Evolutionary conservation across 2,329 filamentous ascomycete species (phyloP).

Genomic region (Ceratocystis huliohia): DNA sequence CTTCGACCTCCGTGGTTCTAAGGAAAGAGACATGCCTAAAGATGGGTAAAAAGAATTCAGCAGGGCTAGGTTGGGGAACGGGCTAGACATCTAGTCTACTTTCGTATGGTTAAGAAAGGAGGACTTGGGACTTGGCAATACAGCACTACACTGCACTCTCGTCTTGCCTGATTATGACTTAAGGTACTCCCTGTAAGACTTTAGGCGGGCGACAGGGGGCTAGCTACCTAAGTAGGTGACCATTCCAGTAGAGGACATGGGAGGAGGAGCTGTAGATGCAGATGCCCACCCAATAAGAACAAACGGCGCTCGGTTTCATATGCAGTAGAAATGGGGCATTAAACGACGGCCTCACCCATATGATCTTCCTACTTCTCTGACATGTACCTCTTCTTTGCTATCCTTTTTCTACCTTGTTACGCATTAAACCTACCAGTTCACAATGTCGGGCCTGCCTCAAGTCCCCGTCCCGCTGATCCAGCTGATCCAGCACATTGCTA

Average conservation of each 20-base stretch:
- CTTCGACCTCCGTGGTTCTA: neutral
- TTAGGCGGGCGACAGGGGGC: neutral
- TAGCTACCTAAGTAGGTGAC: too few relatives aligned
- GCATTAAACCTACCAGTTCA: neutral
- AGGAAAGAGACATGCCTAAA: neutral
- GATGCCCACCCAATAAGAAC: too few relatives aligned
- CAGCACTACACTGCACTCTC: neutral
- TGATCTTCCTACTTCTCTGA: neutral
- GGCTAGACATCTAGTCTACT: neutral
- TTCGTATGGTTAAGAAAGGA: too few relatives aligned
- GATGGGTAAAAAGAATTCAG: neutral
- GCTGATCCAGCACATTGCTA: slow-evolving; percentile 41
- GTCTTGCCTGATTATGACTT: neutral
- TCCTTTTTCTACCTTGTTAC: too few relatives aligned
- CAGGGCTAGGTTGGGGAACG: neutral
- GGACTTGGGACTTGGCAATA: neutral
- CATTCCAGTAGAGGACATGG: too few relatives aligned
- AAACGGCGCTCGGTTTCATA: too few relatives aligned
- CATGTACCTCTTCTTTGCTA: neutral
- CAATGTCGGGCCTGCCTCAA: slow-evolving; percentile 30
- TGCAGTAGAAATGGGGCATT: too few relatives aligned
- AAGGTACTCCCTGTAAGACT: neutral
- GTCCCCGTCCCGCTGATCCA: slow-evolving; percentile 36
- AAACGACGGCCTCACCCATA: neutral
- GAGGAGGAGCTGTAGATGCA: too few relatives aligned